Base-by-base conservation (phyloP, 345 rosid species). In the Moringa oleifera region DNA sequence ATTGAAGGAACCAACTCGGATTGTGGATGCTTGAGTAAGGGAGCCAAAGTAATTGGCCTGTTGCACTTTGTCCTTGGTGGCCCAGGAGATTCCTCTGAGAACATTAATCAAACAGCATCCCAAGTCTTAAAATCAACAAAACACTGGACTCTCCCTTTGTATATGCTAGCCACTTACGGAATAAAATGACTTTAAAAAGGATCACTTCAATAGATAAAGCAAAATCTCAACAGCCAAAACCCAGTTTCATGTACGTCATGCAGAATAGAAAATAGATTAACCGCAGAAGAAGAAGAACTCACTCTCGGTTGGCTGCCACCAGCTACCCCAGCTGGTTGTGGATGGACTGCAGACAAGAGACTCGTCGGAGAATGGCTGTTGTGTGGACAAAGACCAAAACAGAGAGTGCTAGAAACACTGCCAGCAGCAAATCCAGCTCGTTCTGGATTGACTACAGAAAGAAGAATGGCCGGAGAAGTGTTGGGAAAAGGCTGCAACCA, bases 21-120 rank as follows among this genome's bases (percentile, higher is more conserved):
- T 84, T 23, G 89, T 60, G 22, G 97, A 94, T 56, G 97, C 97
- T 71, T 94, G 99, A 17, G 99, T 94, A 2, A 94, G 79, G 1
- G 99, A 94, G 23, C 99, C 99, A 67, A 90, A 94, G 72, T 90
- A 94, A 73, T 94, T 94, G 45, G 99, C 93, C 68, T 85, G 97
- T 57, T 94, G 99, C 58, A 90, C 95, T 59, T 85, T 94, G 81
- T 94, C 99, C 79, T 94, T 94, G 5, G 99, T 94, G 19, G 96
- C 96, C 99, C 97, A 94, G 20, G 97, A 90, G 71, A 94, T 88
- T 78, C 97, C 98, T 71, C 98, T 92, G 78, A 18, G 24, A 67
- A 55, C 47, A 66, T 53, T 36, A 69, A 18, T 7, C 31, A 45
- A 41, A 23, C 45, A 68, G 23, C 11, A 25, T 31, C 46, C 46